phyloP scores from a whole-genome alignment of 768 basidiomycete genomes.

The Podaxis mareebaensis region DNA sequence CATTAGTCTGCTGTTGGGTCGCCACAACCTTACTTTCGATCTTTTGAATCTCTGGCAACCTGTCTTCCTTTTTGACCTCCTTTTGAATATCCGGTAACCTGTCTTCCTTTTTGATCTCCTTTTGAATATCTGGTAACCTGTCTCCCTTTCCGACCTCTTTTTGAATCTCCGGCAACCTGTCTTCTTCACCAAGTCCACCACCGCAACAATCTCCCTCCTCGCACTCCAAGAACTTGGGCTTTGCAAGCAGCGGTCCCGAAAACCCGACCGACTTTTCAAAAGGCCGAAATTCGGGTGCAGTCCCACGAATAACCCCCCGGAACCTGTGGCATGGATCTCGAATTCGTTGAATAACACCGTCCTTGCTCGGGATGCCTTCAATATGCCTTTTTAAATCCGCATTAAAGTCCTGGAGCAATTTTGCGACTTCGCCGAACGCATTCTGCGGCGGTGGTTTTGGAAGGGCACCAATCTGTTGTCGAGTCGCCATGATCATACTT shows the following conservation, averaged over 20 bases:
- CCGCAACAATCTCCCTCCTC: conserved; percentile 26
- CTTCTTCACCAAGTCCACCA: conserved; percentile 13
- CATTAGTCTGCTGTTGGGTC: conserved; percentile 32
- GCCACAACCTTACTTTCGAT: conserved; percentile 44
- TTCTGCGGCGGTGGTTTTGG: conserved; percentile 58
- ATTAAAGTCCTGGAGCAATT: conserved; percentile 46
- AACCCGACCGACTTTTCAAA: conserved; percentile 27
- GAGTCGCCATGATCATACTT: conserved; percentile 40
- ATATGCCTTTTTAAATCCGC: conserved; percentile 44
- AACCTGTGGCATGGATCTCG: conserved; percentile 50
- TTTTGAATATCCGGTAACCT: too few species aligned
- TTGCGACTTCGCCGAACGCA: conserved; percentile 56
- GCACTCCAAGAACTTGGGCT: conserved; percentile 22
- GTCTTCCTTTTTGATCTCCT: too few species aligned
- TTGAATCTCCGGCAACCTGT: too few species aligned
- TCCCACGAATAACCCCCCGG: conserved; percentile 44
- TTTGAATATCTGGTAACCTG: too few species aligned
- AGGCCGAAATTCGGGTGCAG: conserved; percentile 61
- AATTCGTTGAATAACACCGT: conserved; percentile 59
- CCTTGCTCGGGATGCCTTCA: conserved; percentile 51
- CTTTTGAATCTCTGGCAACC: conserved; percentile 62
- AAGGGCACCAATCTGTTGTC: conserved; percentile 28
- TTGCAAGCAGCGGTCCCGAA: conserved; percentile 13
- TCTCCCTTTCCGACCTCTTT: too few species aligned
- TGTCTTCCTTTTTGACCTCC: too few species aligned